Evolutionary conservation across 2,329 filamentous ascomycete species (phyloP), one percentile per base, ranked within the genome.

Genomic region (Ceratocystis lukuohia): DNA sequence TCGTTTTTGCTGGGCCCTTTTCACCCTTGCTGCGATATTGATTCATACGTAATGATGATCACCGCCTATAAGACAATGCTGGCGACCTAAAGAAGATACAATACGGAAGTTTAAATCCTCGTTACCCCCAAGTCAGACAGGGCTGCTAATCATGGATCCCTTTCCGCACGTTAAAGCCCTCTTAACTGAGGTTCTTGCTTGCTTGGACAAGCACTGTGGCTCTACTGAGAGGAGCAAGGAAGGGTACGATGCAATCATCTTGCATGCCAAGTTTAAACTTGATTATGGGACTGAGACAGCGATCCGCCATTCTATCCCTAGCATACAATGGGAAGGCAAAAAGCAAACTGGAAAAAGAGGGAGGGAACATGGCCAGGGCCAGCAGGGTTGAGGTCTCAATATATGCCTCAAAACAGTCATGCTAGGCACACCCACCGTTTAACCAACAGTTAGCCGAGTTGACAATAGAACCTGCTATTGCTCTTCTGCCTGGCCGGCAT

Each of bases 381-480:
- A 2, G 1, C n/a, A 50, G 48, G 48, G n/a, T 25, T 7, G 10
- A 4, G 28, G 15, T 37, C 25, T 3, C 56, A 59, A 20, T 20
- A 59, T 59, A 59, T 59, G 56, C 56, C 56, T 59, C 25, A 59
- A 33, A 33, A n/a, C n/a, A 33, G 56, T n/a, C 17, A 33, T 33
- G n/a, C 56, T 37, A 10, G 48, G 48, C 7, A 53, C 48, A 53
- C 20, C 20, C 22, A 53, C 48, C 48, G 48, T 53, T 53, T 10
- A 3, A 22, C 20, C 46, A n/a, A 53, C 48, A 17, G 22, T 15
- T 53, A 53, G 48, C 48, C 48, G 48, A 53, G 8, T 7, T 25
- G 20, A 25, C 48, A 25, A 25, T 25, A 53, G 48, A 53, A 53
- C 48, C 20, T 53, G 22, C 25, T 53, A 5, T 41, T 28, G 48